Conservation (phyloP, 257 asterid genomes). For the Haberlea rhodopensis region DNA sequence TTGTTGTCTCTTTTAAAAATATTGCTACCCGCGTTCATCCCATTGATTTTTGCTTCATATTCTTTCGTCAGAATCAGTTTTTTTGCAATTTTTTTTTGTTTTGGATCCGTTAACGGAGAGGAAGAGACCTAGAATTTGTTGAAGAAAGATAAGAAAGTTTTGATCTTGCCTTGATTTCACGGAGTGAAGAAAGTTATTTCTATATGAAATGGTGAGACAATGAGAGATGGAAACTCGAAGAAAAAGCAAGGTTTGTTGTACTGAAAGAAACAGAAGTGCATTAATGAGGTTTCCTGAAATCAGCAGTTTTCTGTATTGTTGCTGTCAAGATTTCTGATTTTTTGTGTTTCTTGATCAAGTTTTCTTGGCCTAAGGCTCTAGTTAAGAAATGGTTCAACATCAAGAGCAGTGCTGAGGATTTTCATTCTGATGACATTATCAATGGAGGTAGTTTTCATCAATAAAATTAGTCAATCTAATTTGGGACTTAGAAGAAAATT, state of each 20-base stretch:
- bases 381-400: conserved; percentile 97
- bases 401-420: conserved; percentile 78
- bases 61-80: conserved; percentile 3
- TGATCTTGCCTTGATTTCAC: conserved; percentile 29
- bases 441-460: conserved; percentile 45
- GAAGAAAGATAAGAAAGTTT: conserved; percentile 30
- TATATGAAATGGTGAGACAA: conserved; percentile 66
- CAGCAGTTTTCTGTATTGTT: conserved; percentile 27
- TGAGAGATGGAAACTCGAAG: conserved; percentile 82
- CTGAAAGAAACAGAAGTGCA: conserved; percentile 16
- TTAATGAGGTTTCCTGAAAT: conserved; percentile 37
- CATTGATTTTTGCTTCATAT: conserved; percentile 12
- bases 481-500: conserved; percentile 14
- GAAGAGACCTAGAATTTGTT: conserved; percentile 16
- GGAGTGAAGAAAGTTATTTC: conserved; percentile 20
- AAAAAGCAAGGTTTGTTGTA: conserved; percentile 75
- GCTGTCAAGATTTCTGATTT: conserved; percentile 38
- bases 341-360: conserved; percentile 36
- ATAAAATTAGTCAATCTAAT: conserved; percentile 27
- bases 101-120: not conserved
- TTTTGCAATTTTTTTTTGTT: conserved; percentile 19
- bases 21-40: conserved; percentile 3
- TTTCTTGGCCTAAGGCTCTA: conserved; percentile 89
- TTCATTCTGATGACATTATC: conserved; percentile 83
- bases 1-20: conserved; percentile 21